Conservation (phyloP, 306 rosid genomes). For the Citrullus mucosospermus region DNA sequence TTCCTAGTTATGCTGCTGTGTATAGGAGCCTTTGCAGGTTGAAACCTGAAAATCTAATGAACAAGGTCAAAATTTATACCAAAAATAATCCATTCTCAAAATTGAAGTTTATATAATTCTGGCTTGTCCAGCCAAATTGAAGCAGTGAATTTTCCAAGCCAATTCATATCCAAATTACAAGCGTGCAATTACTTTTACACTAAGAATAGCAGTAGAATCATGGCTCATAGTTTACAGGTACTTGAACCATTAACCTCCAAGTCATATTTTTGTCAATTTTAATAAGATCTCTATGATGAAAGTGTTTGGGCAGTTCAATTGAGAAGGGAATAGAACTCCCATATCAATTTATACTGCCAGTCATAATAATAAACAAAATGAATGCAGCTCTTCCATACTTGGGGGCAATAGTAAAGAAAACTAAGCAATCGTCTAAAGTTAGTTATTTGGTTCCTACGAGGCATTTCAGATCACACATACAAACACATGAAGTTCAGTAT, state of each 20-base stretch:
- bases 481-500: background rate
- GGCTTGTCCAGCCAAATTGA: background rate
- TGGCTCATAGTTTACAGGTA: background rate
- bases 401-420: background rate
- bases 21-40: background rate
- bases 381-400: background rate
- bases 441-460: background rate
- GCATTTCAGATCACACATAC: background rate
- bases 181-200: background rate
- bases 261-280: background rate
- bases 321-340: background rate
- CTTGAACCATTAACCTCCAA: background rate
- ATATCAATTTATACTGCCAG: background rate
- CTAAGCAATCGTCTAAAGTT: background rate
- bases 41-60: background rate
- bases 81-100: background rate
- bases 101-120: background rate
- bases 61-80: background rate
- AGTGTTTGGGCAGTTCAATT: background rate
- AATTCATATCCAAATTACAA: background rate
- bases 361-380: background rate
- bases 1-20: background rate
- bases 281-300: background rate
- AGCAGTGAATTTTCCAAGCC: background rate
- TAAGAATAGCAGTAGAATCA: background rate